Percentiles rank a stretch among this genome's conserved stretches.
These are phyloP conservation scores for Septoria linicola DNA, from an alignment of 2,329 filamentous ascomycete genomes.

Conservation along the genomic window DNA sequence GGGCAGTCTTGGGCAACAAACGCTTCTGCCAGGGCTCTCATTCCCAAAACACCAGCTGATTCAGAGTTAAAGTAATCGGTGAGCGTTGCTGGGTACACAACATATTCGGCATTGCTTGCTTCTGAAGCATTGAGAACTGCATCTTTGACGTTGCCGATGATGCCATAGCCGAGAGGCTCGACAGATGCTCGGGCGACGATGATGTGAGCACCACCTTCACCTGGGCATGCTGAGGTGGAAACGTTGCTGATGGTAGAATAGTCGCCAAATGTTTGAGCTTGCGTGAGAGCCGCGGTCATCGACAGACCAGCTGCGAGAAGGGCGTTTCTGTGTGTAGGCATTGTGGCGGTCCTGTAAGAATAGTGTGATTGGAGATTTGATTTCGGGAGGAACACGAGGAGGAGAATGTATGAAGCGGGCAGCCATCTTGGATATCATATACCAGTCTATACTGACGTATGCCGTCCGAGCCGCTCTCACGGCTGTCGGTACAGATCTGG, in stretches of 20 bases:
- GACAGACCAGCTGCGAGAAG: background rate
- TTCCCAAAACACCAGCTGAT: constrained; percentile 18
- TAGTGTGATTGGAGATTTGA: background rate
- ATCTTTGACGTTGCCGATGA: constrained; percentile 24
- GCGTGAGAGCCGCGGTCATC: background rate
- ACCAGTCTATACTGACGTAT: background rate
- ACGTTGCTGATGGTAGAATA: constrained; percentile 20
- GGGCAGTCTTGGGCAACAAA: constrained; percentile 23
- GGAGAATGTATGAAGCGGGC: background rate
- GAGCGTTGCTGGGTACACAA: constrained; percentile 25
- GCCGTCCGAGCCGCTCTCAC: background rate
- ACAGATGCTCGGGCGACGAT: constrained; percentile 26
- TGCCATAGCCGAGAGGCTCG: constrained; percentile 23
- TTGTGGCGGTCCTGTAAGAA: too few relatives aligned
- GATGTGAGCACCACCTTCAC: constrained; percentile 21
- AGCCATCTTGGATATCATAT: background rate
- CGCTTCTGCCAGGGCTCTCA: constrained; percentile 16
- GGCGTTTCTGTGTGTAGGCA: background rate
- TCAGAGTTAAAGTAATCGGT: constrained; percentile 25
- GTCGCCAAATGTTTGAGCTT: background rate
- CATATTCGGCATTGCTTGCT: constrained; percentile 22
- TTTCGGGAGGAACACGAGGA: background rate
- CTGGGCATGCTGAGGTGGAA: constrained; percentile 21
- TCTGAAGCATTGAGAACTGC: constrained; percentile 12
- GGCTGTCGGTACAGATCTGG: background rate